A percentile compares a stretch with the other conserved stretches of the same genome.
phyloP scores from a whole-genome alignment of 371 early-diverging fungal genomes.

The Smittium culicis region DNA sequence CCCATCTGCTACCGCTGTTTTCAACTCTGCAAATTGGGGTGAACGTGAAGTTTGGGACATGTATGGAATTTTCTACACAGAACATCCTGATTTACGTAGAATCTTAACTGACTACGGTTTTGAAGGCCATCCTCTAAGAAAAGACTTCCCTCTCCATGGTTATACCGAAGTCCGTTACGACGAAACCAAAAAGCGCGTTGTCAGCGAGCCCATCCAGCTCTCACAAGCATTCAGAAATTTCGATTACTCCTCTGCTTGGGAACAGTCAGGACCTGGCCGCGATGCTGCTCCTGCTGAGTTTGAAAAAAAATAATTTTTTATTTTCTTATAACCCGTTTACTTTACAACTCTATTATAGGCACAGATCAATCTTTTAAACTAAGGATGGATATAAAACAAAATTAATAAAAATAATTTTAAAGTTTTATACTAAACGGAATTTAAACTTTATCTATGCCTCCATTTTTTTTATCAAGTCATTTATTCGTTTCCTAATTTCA shows the following conservation, averaged over 20 bases:
- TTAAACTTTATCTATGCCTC: too few species aligned
- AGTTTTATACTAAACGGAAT: too few species aligned
- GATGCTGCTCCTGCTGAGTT: slow-evolving; percentile 28
- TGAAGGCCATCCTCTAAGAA: slow-evolving; percentile 92
- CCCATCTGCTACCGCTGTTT: slow-evolving; percentile 62
- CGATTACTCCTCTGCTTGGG: slow-evolving; percentile 80
- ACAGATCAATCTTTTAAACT: too few species aligned
- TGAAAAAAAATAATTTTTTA: slow-evolving; percentile 14
- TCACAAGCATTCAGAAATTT: slow-evolving; percentile 94
- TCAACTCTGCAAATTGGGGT: slow-evolving; percentile 86
- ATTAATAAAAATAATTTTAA: too few species aligned
- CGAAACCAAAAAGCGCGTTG: slow-evolving; percentile 92
- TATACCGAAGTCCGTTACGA: slow-evolving; percentile 91
- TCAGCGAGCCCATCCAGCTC: slow-evolving; percentile 88
- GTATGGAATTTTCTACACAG: slow-evolving; percentile 91
- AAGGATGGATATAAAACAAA: too few species aligned
- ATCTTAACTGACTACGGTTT: slow-evolving; percentile 98
- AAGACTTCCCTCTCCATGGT: slow-evolving; percentile 96
- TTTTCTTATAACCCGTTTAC: background rate
- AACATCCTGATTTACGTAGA: slow-evolving; percentile 91
- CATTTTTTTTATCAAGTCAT: too few species aligned
- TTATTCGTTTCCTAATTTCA: too few species aligned
- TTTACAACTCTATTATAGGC: too few species aligned
- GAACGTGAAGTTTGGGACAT: slow-evolving; percentile 97
- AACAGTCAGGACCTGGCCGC: slow-evolving; percentile 42